Percentiles rank a stretch among this genome's conserved stretches.
These are phyloP conservation scores for Blastocladiella britannica DNA, from an alignment of 192 early-diverging fungal genomes.

Conservation along the genomic window DNA sequence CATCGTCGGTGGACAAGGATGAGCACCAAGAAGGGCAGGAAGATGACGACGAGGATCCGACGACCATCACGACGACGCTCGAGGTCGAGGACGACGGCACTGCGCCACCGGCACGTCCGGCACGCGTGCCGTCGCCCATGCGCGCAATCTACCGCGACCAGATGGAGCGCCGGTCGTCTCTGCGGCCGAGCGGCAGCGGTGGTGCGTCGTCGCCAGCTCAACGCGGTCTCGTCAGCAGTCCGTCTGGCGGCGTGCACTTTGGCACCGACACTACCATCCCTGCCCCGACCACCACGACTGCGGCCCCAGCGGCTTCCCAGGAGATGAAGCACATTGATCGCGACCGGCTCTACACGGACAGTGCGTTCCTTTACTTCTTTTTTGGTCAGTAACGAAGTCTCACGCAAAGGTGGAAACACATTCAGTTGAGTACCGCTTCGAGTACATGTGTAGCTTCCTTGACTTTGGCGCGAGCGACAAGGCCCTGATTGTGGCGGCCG, in stretches of 20 bases:
- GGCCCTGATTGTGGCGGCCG: slow-evolving; percentile 42
- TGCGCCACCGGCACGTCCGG: not conserved
- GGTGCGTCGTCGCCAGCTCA: not conserved
- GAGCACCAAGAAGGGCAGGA: too few species aligned
- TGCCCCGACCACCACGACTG: slow-evolving; percentile 4
- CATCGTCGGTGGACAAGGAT: too few species aligned
- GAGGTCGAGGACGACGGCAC: not conserved
- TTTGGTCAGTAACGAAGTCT: too few species aligned
- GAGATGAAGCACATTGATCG: slow-evolving; percentile 40
- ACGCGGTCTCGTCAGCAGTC: not conserved
- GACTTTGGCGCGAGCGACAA: slow-evolving; percentile 29
- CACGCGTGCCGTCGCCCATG: not conserved
- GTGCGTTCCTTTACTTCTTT: too few species aligned
- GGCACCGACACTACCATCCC: not conserved
- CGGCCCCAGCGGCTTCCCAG: not conserved
- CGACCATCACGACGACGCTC: too few species aligned
- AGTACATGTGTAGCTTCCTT: slow-evolving; percentile 6
- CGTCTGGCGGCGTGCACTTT: not conserved
- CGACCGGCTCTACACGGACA: slow-evolving; percentile 45
- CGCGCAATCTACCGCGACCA: not conserved
- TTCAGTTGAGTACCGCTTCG: not conserved
- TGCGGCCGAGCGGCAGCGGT: not conserved
- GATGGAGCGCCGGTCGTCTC: not conserved
- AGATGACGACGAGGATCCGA: too few species aligned
- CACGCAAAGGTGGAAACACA: too few species aligned